Evolutionary conservation across 805 yeast species (phyloP).

Genomic region (Nakazawaea wickerhamii): DNA sequence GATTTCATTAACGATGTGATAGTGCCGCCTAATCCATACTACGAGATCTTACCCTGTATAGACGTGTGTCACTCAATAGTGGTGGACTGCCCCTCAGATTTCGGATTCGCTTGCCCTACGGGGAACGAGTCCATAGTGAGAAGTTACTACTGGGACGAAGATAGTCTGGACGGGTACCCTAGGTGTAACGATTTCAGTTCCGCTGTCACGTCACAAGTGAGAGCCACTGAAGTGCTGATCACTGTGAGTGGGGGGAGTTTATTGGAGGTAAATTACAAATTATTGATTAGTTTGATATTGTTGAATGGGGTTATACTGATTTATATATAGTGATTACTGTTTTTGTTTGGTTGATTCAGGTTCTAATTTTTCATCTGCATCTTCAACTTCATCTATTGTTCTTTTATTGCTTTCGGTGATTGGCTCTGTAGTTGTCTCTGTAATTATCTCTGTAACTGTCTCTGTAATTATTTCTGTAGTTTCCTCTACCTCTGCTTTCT

Average conservation of each 20-base stretch:
- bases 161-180: constrained; percentile 18
- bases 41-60: constrained; percentile 82
- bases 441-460: not conserved
- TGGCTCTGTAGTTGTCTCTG: not conserved
- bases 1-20: constrained; percentile 46
- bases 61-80: constrained; percentile 75
- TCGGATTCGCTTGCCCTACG: constrained; percentile 72
- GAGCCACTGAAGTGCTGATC: not conserved
- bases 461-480: not conserved
- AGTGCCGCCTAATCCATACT: constrained; percentile 53
- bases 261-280: not conserved
- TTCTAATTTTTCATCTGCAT: not conserved
- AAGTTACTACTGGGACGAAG: constrained; percentile 40
- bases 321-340: constrained; percentile 4
- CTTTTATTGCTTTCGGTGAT: not conserved
- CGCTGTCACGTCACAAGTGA: not conserved
- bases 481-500: constrained; percentile 2
- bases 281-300: not conserved
- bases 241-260: not conserved
- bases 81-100: constrained; percentile 74
- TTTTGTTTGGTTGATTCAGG: not conserved
- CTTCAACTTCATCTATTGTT: constrained; percentile 9
- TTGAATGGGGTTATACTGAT: not conserved
- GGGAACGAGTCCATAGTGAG: constrained; percentile 26
- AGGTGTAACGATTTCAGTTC: constrained; percentile 34